These are phyloP conservation scores for Chaetomium tenue DNA, from an alignment of 495 filamentous ascomycete genomes.

Conservation along the genomic window DNA sequence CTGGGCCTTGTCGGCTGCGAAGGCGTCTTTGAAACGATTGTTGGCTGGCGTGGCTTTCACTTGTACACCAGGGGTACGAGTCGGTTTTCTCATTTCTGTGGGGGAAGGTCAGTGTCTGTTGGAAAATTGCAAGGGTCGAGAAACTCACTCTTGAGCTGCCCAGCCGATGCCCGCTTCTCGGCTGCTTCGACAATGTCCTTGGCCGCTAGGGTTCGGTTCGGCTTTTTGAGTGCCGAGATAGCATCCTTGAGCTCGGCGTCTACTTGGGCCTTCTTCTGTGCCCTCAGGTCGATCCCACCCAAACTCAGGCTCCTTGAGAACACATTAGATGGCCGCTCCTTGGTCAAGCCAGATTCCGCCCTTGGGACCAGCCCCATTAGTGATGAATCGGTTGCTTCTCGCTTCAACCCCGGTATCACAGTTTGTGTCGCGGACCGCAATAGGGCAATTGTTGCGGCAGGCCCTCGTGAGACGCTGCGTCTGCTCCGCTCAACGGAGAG, in stretches of 20 bases:
- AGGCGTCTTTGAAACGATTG: slow-evolving; percentile 51
- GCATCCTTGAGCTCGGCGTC: slow-evolving; percentile 81
- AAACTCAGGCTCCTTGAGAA: slow-evolving; percentile 30
- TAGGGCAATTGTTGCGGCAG: slow-evolving; percentile 55
- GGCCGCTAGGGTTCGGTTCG: slow-evolving; percentile 76
- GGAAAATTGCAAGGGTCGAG: neutral
- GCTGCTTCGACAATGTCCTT: slow-evolving; percentile 69
- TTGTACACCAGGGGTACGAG: slow-evolving; percentile 61
- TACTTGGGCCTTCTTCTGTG: slow-evolving; percentile 69
- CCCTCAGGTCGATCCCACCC: slow-evolving; percentile 54
- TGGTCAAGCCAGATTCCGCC: slow-evolving; percentile 39
- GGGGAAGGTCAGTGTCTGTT: slow-evolving; percentile 6
- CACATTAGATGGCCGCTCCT: slow-evolving; percentile 35
- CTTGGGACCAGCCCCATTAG: slow-evolving; percentile 53
- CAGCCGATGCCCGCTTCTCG: slow-evolving; percentile 54
- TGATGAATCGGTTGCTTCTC: slow-evolving; percentile 61
- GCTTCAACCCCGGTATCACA: slow-evolving; percentile 56
- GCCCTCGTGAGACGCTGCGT: slow-evolving; percentile 52
- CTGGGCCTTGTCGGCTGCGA: slow-evolving; percentile 28
- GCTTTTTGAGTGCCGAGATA: slow-evolving; percentile 78
- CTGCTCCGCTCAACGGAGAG: slow-evolving; percentile 64
- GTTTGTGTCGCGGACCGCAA: slow-evolving; percentile 68
- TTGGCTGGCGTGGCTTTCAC: slow-evolving; percentile 76
- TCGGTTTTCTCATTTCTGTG: slow-evolving; percentile 63
- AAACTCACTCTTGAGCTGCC: slow-evolving; percentile 43